These are phyloP conservation scores for Penicillium sp. DNA, from an alignment of 2,329 filamentous ascomycete genomes.

Conservation along the genomic window DNA sequence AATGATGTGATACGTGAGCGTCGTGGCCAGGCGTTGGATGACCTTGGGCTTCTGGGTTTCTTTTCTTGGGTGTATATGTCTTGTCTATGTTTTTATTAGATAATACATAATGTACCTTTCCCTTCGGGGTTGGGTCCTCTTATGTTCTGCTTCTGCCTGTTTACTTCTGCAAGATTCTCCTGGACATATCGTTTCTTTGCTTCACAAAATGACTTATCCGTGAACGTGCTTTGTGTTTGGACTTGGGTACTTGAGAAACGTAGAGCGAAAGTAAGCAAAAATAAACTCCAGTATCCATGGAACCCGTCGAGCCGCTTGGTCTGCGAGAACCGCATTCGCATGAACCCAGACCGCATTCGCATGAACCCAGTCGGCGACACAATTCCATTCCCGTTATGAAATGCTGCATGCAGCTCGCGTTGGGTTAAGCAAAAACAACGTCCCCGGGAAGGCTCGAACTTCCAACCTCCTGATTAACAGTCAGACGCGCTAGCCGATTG, in stretches of 20 bases:
- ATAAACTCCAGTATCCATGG: background rate
- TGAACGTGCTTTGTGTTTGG: background rate
- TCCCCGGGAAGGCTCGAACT: conserved; percentile 44
- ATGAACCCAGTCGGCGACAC: too few species aligned
- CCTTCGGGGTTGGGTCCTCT: conserved; percentile 1
- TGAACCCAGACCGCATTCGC: too few species aligned
- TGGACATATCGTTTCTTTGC: conserved; percentile 16
- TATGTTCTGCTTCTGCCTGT: conserved; percentile 13
- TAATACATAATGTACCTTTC: conserved; percentile 44
- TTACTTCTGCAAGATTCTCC: conserved; percentile 10
- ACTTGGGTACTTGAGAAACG: background rate
- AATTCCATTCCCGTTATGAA: too few species aligned
- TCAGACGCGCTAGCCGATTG: conserved; percentile 38
- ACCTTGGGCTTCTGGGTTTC: conserved; percentile 1
- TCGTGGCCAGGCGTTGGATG: conserved; percentile 9
- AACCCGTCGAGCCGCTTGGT: too few species aligned
- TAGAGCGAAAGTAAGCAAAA: background rate
- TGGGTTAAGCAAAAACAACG: conserved; percentile 6
- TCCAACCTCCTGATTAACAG: conserved; percentile 40
- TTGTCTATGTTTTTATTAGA: conserved; percentile 17
- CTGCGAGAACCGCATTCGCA: too few species aligned
- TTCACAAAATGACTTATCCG: conserved; percentile 6
- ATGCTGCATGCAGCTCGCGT: too few species aligned
- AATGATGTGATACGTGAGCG: background rate
- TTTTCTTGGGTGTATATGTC: conserved; percentile 18